A percentile compares a stretch with the other conserved stretches of the same genome.
phyloP scores from a whole-genome alignment of 2,329 filamentous ascomycete genomes.

The Colletotrichum costaricense region DNA sequence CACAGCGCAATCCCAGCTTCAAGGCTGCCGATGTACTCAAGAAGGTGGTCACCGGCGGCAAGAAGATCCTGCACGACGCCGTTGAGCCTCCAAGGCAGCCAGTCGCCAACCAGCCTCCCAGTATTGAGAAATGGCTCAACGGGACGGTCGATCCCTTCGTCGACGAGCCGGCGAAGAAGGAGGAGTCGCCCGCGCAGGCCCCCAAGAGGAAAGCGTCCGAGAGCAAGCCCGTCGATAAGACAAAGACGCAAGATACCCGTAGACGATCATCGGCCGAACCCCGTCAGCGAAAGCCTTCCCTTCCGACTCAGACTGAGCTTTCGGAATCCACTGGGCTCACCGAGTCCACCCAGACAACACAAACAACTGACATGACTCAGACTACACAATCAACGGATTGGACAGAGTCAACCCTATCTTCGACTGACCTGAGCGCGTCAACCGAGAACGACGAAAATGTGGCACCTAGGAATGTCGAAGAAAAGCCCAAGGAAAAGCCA shows the following conservation, averaged over 20 bases:
- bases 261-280: constrained; percentile 42
- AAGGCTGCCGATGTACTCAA: constrained; percentile 71
- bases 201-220: constrained; percentile 48
- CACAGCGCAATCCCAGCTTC: constrained; percentile 67
- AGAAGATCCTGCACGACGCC: constrained; percentile 72
- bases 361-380: constrained; percentile 26
- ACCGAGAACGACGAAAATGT: constrained; percentile 33
- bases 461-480: constrained; percentile 18
- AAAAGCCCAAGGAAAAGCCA: constrained; percentile 37
- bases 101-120: constrained; percentile 66
- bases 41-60: constrained; percentile 72
- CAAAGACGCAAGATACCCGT: constrained; percentile 37
- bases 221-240: constrained; percentile 40
- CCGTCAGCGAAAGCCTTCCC: constrained; percentile 37
- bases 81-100: constrained; percentile 65
- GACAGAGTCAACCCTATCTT: constrained; percentile 22
- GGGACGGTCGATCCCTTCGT: constrained; percentile 72
- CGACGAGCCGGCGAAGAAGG: constrained; percentile 47
- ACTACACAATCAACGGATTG: constrained; percentile 33
- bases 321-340: constrained; percentile 26
- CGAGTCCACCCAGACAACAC: constrained; percentile 27
- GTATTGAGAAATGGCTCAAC: constrained; percentile 74
- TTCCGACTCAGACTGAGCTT: constrained; percentile 41
- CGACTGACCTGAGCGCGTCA: constrained; percentile 24
- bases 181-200: constrained; percentile 33